phyloP scores from a whole-genome alignment of 257 asterid species.

The Ehretia macrophylla region DNA sequence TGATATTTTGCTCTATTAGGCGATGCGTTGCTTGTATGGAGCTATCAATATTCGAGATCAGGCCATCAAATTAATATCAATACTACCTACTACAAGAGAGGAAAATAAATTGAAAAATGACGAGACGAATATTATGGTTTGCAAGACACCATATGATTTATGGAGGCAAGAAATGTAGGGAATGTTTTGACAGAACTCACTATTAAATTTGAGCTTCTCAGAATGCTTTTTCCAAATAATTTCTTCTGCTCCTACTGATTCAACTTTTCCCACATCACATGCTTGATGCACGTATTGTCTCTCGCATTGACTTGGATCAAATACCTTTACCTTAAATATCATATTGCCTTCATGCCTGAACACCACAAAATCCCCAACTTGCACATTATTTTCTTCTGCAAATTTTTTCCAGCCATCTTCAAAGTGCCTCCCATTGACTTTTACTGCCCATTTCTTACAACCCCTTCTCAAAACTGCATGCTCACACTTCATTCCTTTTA shows the following conservation, averaged over 20 bases:
- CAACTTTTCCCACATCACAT: not conserved
- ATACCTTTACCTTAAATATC: constrained; percentile 16
- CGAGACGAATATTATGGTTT: too few species aligned
- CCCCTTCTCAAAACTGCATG: constrained; percentile 13
- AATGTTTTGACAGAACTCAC: not conserved
- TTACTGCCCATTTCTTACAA: constrained; percentile 10
- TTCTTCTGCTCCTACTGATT: not conserved
- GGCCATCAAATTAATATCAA: too few species aligned
- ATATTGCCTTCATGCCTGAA: constrained; percentile 19
- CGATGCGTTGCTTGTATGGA: too few species aligned
- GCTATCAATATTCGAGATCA: too few species aligned
- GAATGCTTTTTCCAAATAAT: not conserved
- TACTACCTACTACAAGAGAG: too few species aligned
- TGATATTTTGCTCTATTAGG: too few species aligned
- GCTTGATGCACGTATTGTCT: not conserved
- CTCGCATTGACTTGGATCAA: constrained; percentile 1
- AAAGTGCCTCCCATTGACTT: not conserved
- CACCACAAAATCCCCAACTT: constrained; percentile 14
- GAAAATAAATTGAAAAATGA: too few species aligned
- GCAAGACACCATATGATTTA: too few species aligned
- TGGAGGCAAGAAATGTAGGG: too few species aligned
- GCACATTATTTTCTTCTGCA: constrained; percentile 7
- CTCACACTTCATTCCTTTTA: constrained; percentile 4
- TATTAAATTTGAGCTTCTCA: not conserved
- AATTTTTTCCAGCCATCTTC: constrained; percentile 18